These are phyloP conservation scores for Paramyrothecium sp. DNA, from an alignment of 2,329 filamentous ascomycete genomes.

Conservation along the genomic window DNA sequence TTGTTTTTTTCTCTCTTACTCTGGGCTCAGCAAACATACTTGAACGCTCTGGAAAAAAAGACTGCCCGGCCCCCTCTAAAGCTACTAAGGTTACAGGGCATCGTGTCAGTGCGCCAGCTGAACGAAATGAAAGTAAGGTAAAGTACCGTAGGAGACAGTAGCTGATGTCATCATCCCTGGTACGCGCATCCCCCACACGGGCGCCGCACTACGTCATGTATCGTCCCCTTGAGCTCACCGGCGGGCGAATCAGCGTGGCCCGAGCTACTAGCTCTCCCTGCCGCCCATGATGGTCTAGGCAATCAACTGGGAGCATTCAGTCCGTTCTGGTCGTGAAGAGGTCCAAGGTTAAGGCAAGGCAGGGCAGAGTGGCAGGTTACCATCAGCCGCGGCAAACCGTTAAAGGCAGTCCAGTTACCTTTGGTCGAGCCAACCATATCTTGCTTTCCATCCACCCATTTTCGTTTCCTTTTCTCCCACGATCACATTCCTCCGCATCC, in stretches of 20 bases:
- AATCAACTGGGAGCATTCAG: no score
- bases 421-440: background rate
- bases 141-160: no score
- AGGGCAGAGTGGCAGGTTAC: background rate
- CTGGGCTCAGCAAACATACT: no score
- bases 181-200: slow-evolving; percentile 11
- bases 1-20: no score
- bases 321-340: background rate
- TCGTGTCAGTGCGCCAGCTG: no score
- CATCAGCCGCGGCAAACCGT: background rate
- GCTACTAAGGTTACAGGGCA: no score
- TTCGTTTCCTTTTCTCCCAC: slow-evolving; percentile 4
- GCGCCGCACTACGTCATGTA: slow-evolving; percentile 24
- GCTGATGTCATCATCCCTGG: slow-evolving; percentile 5
- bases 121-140: no score
- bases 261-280: background rate
- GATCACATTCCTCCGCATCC: background rate
- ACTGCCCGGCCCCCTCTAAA: no score
- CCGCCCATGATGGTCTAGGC: background rate
- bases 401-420: background rate
- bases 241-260: background rate
- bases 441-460: background rate
- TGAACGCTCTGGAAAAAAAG: no score
- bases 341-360: background rate
- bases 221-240: background rate